These are phyloP conservation scores for Rheum nobile DNA, from an alignment of 148 eudicot species.

Conservation along the genomic window DNA sequence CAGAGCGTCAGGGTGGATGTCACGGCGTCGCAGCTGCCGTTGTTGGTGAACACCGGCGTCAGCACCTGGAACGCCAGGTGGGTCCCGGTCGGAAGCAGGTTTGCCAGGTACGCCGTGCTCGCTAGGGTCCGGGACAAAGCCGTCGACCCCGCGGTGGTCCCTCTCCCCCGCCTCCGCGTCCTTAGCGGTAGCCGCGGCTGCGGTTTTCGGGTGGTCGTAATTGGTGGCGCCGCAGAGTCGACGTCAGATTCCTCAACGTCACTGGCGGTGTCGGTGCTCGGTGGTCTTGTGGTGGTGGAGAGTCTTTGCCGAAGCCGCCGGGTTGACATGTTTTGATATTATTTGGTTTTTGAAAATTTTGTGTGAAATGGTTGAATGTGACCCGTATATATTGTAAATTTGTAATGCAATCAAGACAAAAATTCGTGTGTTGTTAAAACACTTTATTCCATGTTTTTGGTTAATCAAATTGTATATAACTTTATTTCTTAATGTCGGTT, in stretches of 20 bases:
- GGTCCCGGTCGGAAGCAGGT: slow-evolving; percentile 64
- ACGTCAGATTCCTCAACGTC: background rate
- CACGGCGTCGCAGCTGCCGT: slow-evolving; percentile 46
- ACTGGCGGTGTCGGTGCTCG: background rate
- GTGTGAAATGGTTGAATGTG: background rate
- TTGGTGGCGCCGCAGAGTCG: background rate
- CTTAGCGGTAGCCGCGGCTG: background rate
- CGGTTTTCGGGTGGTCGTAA: background rate
- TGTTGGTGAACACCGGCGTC: slow-evolving; percentile 53
- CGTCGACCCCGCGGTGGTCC: background rate
- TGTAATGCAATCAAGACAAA: background rate
- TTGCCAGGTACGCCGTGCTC: slow-evolving; percentile 52
- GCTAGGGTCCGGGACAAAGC: slow-evolving; percentile 17
- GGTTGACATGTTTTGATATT: background rate
- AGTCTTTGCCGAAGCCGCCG: background rate
- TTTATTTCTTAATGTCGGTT: too few species aligned
- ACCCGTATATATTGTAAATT: background rate
- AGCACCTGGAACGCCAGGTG: slow-evolving; percentile 60
- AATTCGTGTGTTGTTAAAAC: background rate
- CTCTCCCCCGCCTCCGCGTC: background rate
- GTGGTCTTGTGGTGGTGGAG: background rate
- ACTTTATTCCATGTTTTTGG: background rate
- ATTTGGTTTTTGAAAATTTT: background rate
- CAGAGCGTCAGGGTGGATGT: slow-evolving; percentile 31
- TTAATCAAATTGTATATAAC: background rate